phyloP scores from a whole-genome alignment of 805 yeast genomes.

The Candida rishiriensis region DNA sequence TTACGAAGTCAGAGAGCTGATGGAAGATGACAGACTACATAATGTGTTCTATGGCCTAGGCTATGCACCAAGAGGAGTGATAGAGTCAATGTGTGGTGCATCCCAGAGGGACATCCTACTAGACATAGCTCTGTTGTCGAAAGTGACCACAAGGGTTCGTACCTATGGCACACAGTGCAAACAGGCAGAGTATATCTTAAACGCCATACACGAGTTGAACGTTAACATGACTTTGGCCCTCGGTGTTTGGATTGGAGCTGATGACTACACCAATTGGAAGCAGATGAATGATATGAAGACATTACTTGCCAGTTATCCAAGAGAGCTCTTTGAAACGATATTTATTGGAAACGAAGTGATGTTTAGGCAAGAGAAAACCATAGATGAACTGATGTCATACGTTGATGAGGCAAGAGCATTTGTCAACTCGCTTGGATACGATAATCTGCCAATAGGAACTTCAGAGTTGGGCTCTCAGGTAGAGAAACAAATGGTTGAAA shows the following conservation, averaged over 20 bases:
- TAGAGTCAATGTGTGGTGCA: slow-evolving; percentile 49
- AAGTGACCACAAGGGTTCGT: slow-evolving; percentile 52
- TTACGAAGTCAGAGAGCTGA: slow-evolving; percentile 31
- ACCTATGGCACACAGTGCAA: slow-evolving; percentile 60
- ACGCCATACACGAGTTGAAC: slow-evolving; percentile 45
- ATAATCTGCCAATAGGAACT: slow-evolving; percentile 54
- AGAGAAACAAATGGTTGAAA: slow-evolving; percentile 33
- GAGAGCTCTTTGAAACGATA: slow-evolving; percentile 43
- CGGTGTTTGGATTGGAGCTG: slow-evolving; percentile 58
- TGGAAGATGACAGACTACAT: slow-evolving; percentile 30
- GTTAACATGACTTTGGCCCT: slow-evolving; percentile 53
- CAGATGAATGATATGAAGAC: slow-evolving; percentile 44
- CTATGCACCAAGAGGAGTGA: slow-evolving; percentile 53
- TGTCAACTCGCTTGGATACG: slow-evolving; percentile 30
- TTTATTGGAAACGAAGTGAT: slow-evolving; percentile 62
- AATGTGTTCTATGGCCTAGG: slow-evolving; percentile 52
- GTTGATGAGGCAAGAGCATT: slow-evolving; percentile 39
- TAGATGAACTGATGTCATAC: slow-evolving; percentile 34
- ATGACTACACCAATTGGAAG: slow-evolving; percentile 38
- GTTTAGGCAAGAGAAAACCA: slow-evolving; percentile 45
- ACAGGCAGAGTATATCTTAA: slow-evolving; percentile 48
- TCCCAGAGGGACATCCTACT: slow-evolving; percentile 43
- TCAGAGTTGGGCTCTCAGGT: slow-evolving; percentile 53
- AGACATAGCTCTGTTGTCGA: slow-evolving; percentile 55
- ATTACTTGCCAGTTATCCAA: slow-evolving; percentile 40